Base-by-base conservation (phyloP, 768 basidiomycete species). In the Trametes cinnabarina region DNA sequence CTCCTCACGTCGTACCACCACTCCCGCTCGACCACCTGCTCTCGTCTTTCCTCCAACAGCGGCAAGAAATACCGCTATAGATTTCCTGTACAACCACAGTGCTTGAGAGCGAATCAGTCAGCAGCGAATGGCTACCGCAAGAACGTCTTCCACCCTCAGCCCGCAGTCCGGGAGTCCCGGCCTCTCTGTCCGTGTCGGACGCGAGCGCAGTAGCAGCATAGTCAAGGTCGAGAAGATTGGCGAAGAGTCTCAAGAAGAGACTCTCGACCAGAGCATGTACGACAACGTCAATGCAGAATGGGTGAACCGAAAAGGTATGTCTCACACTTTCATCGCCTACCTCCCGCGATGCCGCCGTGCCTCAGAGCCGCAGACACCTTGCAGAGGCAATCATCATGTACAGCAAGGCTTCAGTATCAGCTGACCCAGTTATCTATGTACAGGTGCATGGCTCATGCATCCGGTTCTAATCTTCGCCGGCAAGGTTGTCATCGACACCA, bases 401-500 rank as follows among this genome's bases (percentile, higher is more conserved):
- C n/a, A n/a, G n/a, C n/a, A n/a, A n/a, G n/a, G n/a, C n/a, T n/a
- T n/a, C n/a, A n/a, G n/a, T n/a, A n/a, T n/a, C n/a, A 35, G 15
- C 52, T 54, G 11, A 55, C 44, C 15, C 2, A 3, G 4, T 20
- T 1, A 14, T 12, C 34, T 10, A 15, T 50, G 32, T 35, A 3
- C 65, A 98, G 96, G 97, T 57, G 95, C 97, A 65, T 99, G 97
- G 97, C 76, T 96, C 65, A 98, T 99, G 59, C 97, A 99, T 71
- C 84, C 95, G 54, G 87, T 98, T 39, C 85, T 99, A 68, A 94
- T 99, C 66, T 79, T 90, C 51, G 74, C 84, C 22, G 94, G 92
- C 55, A 99, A 98, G 76, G 82, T 98, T 62, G 81, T 95, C 65
- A 83, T 99, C 67, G 96, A 98, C 77, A 89, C 89, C 17, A 79